phyloP scores from a whole-genome alignment of 305 asterid species.

The Solanum hybrid region DNA sequence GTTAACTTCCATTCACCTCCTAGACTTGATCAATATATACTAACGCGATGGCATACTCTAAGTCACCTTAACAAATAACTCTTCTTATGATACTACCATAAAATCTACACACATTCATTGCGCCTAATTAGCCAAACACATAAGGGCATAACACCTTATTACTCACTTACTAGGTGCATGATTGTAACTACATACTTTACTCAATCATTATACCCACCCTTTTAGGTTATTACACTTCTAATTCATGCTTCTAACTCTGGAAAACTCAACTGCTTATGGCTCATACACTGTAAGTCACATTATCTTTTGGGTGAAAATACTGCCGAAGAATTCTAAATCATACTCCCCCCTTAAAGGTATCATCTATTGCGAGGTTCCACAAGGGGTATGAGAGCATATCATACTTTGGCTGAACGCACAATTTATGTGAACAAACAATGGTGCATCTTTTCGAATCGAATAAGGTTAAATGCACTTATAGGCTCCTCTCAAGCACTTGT shows the following conservation, averaged over 20 bases:
- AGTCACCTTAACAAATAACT: not conserved
- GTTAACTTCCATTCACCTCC: not conserved
- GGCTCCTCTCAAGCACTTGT: not conserved
- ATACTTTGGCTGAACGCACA: not conserved
- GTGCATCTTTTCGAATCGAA: not conserved
- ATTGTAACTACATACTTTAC: not conserved
- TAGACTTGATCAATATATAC: not conserved
- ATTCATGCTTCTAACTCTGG: not conserved
- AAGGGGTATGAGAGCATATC: not conserved
- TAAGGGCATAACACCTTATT: not conserved
- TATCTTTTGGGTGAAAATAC: not conserved
- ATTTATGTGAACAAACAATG: not conserved
- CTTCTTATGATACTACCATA: not conserved
- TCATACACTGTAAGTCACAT: not conserved
- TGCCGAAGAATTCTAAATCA: not conserved
- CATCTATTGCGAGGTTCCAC: not conserved
- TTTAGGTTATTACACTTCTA: not conserved
- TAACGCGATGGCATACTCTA: not conserved
- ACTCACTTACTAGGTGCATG: not conserved
- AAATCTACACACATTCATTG: not conserved
- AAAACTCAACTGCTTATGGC: not conserved
- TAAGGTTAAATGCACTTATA: not conserved
- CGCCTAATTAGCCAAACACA: not conserved
- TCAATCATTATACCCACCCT: not conserved
- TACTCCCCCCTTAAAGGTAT: not conserved